Base-by-base conservation (phyloP, 2,329 filamentous ascomycete genomes). In the Dactylellina leptospora region DNA sequence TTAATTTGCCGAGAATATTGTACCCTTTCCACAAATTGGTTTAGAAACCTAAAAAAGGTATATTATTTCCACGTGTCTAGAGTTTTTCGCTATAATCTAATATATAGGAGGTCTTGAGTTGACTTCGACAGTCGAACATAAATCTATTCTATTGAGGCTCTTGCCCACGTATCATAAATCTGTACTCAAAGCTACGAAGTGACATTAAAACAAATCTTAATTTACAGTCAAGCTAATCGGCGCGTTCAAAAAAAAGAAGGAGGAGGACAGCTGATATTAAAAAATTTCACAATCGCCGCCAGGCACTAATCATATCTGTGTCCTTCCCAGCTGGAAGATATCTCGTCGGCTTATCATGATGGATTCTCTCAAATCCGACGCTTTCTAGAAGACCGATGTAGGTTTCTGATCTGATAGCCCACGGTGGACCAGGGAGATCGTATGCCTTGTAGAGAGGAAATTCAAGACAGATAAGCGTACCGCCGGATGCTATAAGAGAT, bases 361-460 rank as follows among this genome's bases (percentile, higher is more conserved):
- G 22, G 10, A 76, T 63, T 51, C 78, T 76, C 38, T 75, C 58
- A 58, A 81, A 79, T 28, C 44, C 58, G 4, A 60, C 62, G 6
- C 6, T 53, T 16, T 68, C 62, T 30, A 74, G 63, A 28, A 74
- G 58, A 48, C 75, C 72, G 11, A 74, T 64, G 25, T 77, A 77
- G 9, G 74, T 66, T 38, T 73, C 36, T 20, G 58, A 74, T 9
- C 68, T 75, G 20, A 82, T 69, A 0, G 78, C 78, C 79, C 79
- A 82, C 4, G 81, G 81, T 3, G 80, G 81, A 2, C 81, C 80
- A 2, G 77, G 77, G 3, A 77, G 70, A 36, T 73, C 76, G 3
- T 76, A 77, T 36, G 79, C 75, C 72, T 82, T 82, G 69, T 78
- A 81, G 45, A 82, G 69, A 0, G 81, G 81, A 59, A 82, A 82